Conservation (phyloP, 2,329 filamentous ascomycete genomes). For the Waltergamsia citrina region DNA sequence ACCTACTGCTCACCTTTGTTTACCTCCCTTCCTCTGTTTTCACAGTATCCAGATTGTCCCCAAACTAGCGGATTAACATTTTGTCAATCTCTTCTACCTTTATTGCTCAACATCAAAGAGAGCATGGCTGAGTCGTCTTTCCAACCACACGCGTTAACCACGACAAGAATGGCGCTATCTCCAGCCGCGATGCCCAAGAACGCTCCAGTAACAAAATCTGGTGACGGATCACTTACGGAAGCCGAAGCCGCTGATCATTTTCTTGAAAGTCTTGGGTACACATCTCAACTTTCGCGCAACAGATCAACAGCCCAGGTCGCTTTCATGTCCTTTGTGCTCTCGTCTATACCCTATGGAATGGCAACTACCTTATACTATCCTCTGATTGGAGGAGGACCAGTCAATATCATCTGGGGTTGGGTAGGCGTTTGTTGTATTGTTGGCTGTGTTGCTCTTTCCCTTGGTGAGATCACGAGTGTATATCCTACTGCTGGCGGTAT, state of each 20-base stretch:
- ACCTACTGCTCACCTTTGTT: too few species aligned
- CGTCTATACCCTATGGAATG: constrained; percentile 65
- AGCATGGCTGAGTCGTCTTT: too few species aligned
- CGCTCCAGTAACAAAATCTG: too few species aligned
- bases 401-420: constrained; percentile 67
- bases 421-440: constrained; percentile 57
- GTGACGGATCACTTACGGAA: too few species aligned
- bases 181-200: too few species aligned
- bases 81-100: too few species aligned
- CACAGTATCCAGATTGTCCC: too few species aligned
- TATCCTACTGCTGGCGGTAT: constrained; percentile 65
- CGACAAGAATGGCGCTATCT: too few species aligned
- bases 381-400: constrained; percentile 54
- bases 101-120: too few species aligned
- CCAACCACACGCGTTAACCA: too few species aligned
- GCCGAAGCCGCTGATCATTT: constrained; percentile 39
- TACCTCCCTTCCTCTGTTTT: too few species aligned
- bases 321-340: constrained; percentile 70
- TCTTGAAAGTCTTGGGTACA: constrained; percentile 56
- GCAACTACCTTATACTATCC: constrained; percentile 63
- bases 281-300: constrained; percentile 53
- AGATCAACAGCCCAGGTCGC: constrained; percentile 60
- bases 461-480: constrained; percentile 67
- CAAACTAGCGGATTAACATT: too few species aligned
- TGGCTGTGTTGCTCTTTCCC: constrained; percentile 58